These are phyloP conservation scores for Fusarium sp. DNA, from an alignment of 2,329 filamentous ascomycete species.

Conservation along the genomic window DNA sequence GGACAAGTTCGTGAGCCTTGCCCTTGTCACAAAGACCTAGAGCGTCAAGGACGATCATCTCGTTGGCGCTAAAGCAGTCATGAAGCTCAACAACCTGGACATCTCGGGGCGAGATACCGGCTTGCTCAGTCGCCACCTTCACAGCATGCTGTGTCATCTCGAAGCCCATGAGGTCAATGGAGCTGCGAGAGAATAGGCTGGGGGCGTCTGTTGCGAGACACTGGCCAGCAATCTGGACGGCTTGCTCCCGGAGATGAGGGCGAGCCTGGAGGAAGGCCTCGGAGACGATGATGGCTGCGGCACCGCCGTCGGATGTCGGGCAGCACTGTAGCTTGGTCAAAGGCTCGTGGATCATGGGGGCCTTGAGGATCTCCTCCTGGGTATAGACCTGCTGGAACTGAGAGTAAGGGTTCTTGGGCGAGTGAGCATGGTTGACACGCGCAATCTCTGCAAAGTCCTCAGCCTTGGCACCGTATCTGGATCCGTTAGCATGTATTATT, in stretches of 20 bases:
- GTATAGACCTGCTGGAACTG: slow-evolving; percentile 96
- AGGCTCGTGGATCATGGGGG: slow-evolving; percentile 85
- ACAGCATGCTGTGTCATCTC: slow-evolving; percentile 85
- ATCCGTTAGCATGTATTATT: slow-evolving; percentile 23
- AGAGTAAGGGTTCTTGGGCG: slow-evolving; percentile 94
- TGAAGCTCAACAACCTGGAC: slow-evolving; percentile 92
- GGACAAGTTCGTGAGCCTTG: slow-evolving; percentile 93
- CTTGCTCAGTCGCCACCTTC: slow-evolving; percentile 80
- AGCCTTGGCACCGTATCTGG: slow-evolving; percentile 82
- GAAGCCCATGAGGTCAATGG: slow-evolving; percentile 92
- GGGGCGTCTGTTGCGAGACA: slow-evolving; percentile 88
- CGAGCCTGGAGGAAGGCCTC: slow-evolving; percentile 89
- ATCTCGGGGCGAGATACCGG: slow-evolving; percentile 76
- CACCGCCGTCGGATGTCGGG: slow-evolving; percentile 93
- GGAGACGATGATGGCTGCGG: slow-evolving; percentile 90
- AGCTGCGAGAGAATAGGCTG: slow-evolving; percentile 81
- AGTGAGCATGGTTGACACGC: slow-evolving; percentile 93
- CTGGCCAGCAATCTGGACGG: slow-evolving; percentile 92
- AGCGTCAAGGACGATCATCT: slow-evolving; percentile 92
- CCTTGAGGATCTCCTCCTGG: slow-evolving; percentile 82
- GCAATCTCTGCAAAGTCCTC: slow-evolving; percentile 97
- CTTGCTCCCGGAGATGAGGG: slow-evolving; percentile 85
- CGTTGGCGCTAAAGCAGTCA: slow-evolving; percentile 97
- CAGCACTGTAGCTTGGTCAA: slow-evolving; percentile 99
- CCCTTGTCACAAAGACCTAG: slow-evolving; percentile 84